phyloP scores from a whole-genome alignment of 805 yeast genomes.

The Kodamaea nitidulidarum region DNA sequence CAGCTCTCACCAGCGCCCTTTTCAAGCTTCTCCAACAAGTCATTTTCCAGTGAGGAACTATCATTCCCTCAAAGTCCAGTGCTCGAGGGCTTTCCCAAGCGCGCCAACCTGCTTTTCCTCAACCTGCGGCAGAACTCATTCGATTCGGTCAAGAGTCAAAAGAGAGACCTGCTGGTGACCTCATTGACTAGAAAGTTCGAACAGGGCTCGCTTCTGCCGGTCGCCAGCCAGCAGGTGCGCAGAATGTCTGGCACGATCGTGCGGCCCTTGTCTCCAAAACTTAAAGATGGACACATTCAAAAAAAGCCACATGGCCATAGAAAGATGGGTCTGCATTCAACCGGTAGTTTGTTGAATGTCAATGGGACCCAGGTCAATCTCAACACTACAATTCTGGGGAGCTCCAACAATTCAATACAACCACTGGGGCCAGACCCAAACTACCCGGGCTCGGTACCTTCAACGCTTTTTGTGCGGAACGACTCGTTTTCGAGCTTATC shows the following conservation, averaged over 20 bases:
- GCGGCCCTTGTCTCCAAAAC: constrained; percentile 4
- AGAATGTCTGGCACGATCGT: not conserved
- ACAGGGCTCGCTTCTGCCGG: constrained; percentile 3
- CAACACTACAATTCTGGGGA: not conserved
- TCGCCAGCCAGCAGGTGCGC: constrained; percentile 6
- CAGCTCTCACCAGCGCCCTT: constrained; percentile 2
- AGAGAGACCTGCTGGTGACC: constrained; percentile 3
- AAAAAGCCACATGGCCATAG: constrained; percentile 2
- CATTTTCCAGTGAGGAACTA: constrained; percentile 4
- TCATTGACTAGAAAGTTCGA: not conserved
- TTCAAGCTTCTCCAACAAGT: constrained; percentile 1
- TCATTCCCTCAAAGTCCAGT: constrained; percentile 7
- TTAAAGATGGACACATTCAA: constrained; percentile 9
- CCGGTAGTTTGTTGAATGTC: not conserved
- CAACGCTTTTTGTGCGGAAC: constrained; percentile 1
- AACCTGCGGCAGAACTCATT: constrained; percentile 8
- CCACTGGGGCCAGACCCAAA: not conserved
- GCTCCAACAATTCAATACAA: not conserved
- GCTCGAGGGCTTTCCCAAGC: constrained; percentile 12
- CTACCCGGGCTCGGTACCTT: not conserved
- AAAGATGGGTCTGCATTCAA: not conserved
- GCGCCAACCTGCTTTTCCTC: constrained; percentile 17
- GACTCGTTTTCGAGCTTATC: constrained; percentile 3
- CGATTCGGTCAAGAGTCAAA: constrained; percentile 8
- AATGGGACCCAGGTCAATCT: not conserved